Conservation (phyloP, 164 flowering plant genomes). For the Vitis riparia region DNA sequence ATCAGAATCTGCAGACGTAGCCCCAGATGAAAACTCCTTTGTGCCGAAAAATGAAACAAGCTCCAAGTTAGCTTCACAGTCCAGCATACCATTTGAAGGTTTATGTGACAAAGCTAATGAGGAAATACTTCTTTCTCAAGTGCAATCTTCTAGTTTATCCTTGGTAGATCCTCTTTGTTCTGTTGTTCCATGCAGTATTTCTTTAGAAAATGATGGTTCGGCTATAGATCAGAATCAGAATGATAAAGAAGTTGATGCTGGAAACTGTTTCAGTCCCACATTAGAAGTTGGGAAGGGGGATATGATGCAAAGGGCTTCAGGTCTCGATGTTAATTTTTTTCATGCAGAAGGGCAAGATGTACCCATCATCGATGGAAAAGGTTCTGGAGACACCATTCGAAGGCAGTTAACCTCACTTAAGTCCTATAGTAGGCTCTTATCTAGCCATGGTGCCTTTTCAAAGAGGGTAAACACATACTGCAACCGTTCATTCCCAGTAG, state of each 20-base stretch:
- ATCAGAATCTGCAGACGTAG: slow-evolving; percentile 71
- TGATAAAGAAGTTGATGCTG: slow-evolving; percentile 16
- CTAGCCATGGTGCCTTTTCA: slow-evolving; percentile 11
- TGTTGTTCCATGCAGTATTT: slow-evolving; percentile 79
- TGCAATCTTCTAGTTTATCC: slow-evolving; percentile 41
- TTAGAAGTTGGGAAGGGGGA: slow-evolving; percentile 16
- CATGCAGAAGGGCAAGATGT: slow-evolving; percentile 17
- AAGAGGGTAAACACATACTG: slow-evolving; percentile 4
- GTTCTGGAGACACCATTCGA: slow-evolving; percentile 22
- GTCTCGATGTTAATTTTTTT: slow-evolving; percentile 11
- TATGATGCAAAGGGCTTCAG: slow-evolving; percentile 11
- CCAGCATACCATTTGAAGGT: slow-evolving; percentile 35
- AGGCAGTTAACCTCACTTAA: slow-evolving; percentile 47
- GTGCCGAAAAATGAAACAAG: slow-evolving; percentile 35
- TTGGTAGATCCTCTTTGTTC: slow-evolving; percentile 86
- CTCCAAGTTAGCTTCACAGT: slow-evolving; percentile 27
- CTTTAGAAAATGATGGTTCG: slow-evolving; percentile 31
- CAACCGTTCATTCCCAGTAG: slow-evolving; percentile 9
- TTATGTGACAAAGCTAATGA: slow-evolving; percentile 23
- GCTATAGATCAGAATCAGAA: slow-evolving; percentile 16
- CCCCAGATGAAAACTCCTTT: slow-evolving; percentile 58
- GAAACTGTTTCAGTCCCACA: slow-evolving; percentile 13
- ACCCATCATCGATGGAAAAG: slow-evolving; percentile 14
- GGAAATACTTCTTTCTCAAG: slow-evolving; percentile 39
- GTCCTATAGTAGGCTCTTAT: slow-evolving; percentile 44